Conservation (phyloP, 1,139 yeast genomes). For the Saccharomyces pastorianus region DNA sequence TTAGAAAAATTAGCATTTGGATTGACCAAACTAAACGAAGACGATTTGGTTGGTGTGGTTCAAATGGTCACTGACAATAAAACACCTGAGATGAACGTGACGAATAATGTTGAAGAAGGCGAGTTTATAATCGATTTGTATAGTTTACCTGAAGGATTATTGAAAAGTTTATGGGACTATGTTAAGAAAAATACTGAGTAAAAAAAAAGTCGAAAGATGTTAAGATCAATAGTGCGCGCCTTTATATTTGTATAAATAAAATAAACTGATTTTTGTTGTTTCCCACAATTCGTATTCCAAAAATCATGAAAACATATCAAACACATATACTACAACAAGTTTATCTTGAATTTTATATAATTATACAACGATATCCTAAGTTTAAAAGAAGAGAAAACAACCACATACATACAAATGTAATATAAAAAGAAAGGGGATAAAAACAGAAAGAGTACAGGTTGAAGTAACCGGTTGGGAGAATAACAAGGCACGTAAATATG, state of each 20-base stretch:
- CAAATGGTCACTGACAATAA: slow-evolving; percentile 97
- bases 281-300: neutral
- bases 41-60: slow-evolving; percentile 86
- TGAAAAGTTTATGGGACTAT: slow-evolving; percentile 92
- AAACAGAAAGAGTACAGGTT: neutral
- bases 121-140: slow-evolving; percentile 95
- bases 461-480: too few relatives aligned
- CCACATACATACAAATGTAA: neutral
- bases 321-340: slow-evolving; percentile 1
- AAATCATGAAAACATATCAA: neutral
- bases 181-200: slow-evolving; percentile 52
- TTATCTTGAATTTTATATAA: neutral
- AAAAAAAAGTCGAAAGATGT: neutral
- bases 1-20: slow-evolving; percentile 87
- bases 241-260: neutral
- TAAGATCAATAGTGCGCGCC: neutral
- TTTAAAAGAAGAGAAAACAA: neutral
- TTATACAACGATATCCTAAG: neutral
- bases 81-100: slow-evolving; percentile 91
- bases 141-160: slow-evolving; percentile 84
- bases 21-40: slow-evolving; percentile 79
- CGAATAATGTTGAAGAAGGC: slow-evolving; percentile 93
- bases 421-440: neutral
- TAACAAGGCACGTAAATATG: too few relatives aligned
- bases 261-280: neutral